These are phyloP conservation scores for Ceratocystis lukuohia DNA, from an alignment of 2,329 filamentous ascomycete genomes.

Conservation along the genomic window DNA sequence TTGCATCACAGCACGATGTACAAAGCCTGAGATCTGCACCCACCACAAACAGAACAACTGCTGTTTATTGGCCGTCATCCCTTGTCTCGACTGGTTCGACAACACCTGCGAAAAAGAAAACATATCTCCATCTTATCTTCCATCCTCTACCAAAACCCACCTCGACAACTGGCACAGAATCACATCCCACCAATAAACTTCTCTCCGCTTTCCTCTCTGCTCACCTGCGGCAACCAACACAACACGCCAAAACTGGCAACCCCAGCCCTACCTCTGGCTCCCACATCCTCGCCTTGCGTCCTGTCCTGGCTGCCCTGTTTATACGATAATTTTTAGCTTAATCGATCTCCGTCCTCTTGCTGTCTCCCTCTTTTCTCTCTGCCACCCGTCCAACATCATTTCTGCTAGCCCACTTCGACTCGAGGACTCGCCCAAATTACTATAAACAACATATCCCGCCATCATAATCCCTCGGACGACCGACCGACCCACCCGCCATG, in stretches of 20 bases:
- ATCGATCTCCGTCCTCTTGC: background rate
- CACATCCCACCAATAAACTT: background rate
- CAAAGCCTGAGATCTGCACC: background rate
- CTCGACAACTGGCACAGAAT: background rate
- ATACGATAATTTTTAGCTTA: no score
- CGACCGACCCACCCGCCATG: constrained; percentile 42
- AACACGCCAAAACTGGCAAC: no score
- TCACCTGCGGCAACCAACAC: background rate
- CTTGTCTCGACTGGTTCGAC: constrained; percentile 3
- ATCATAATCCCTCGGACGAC: background rate
- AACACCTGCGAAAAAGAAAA: background rate
- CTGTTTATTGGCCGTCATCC: background rate
- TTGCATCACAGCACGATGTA: background rate
- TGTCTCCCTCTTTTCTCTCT: background rate
- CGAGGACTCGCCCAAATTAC: background rate
- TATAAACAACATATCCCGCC: background rate
- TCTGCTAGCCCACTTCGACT: background rate
- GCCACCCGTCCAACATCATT: background rate
- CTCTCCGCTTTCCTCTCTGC: background rate
- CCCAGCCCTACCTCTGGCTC: background rate
- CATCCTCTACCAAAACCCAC: background rate
- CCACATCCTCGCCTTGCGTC: background rate
- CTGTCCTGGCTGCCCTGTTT: no score
- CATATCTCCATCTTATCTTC: background rate
- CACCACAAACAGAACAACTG: background rate